phyloP scores from a whole-genome alignment of 208 protist species.

The Acanthamoeba royreba region DNA sequence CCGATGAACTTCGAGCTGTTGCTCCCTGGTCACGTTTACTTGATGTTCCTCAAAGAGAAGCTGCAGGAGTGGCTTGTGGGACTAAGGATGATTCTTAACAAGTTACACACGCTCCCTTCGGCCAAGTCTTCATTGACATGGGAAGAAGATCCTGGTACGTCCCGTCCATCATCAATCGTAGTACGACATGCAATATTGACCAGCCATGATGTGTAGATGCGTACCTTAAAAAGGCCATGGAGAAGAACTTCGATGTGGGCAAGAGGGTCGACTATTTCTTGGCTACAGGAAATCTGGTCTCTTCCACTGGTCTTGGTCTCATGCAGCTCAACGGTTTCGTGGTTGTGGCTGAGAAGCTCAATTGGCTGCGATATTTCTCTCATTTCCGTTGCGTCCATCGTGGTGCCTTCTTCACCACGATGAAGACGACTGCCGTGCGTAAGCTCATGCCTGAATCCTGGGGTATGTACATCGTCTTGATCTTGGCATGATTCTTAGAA shows the following conservation, averaged over 20 bases:
- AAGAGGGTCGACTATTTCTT: constrained; percentile 82
- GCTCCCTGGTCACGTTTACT: constrained; percentile 90
- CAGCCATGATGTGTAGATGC: not conserved
- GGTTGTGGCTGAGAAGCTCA: constrained; percentile 98
- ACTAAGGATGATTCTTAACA: not conserved
- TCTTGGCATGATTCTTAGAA: not conserved
- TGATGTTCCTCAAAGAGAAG: constrained; percentile 85
- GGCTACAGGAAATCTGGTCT: constrained; percentile 84
- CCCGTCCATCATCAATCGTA: not conserved
- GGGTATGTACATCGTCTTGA: constrained; percentile 72
- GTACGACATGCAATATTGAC: not conserved
- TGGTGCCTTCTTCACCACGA: constrained; percentile 97
- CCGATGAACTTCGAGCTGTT: constrained; percentile 95
- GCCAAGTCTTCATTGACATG: not conserved
- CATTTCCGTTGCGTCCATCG: constrained; percentile 98
- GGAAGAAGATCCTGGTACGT: not conserved
- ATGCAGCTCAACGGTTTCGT: constrained; percentile 92
- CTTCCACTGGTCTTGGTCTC: constrained; percentile 82
- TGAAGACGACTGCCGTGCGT: constrained; percentile 96
- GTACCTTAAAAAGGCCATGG: constrained; percentile 29
- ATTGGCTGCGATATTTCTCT: constrained; percentile 98
- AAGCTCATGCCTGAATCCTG: constrained; percentile 98
- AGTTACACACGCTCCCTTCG: not conserved
- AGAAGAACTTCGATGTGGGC: constrained; percentile 58
- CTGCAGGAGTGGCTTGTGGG: constrained; percentile 51